Evolutionary conservation across 805 yeast genomes (phyloP), one percentile per base, ranked within the genome.

Genomic region (Starmerella ratchasimensis): DNA sequence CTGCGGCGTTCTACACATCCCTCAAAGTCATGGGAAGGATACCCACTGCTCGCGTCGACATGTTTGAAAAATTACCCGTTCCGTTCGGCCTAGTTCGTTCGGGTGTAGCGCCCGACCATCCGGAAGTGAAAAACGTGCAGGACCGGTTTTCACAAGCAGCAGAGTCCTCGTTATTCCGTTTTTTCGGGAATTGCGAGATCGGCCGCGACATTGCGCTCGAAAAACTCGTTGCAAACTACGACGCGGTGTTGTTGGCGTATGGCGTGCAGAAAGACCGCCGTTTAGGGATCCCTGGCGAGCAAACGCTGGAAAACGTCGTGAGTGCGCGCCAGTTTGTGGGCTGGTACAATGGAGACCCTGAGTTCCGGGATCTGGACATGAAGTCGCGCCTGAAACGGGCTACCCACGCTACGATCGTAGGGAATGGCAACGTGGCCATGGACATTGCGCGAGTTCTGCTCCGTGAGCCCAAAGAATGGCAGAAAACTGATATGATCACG

Each of bases 21-120:
- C 71, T 77, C 45, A 74, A 80, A 33, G 60, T 86, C 13, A 60
- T 84, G 28, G 72, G 72, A 41, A 69, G 65, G 41, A 59, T 61
- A 6, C 54, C 64, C 14, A 56, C 67, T 39, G 13, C 41, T 6
- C 25, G 28, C n/a, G 65, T 86, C 3, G 90, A 82, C 43, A 65
- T 88, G 57, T 84, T 75, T 62, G 99, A 90, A 52, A 68, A 72
- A 44, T 61, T 76, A 19, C 94, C 96, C 0, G 76, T 84, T 5
- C 98, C 98, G 0, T 88, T 69, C 61, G 99, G 99, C 0, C 65
- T 90, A 24, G 75, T 86, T 29, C 61, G 99, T 25, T 86, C 71
- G 54, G 99, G 99, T 1, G 97, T 90, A n/a, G 96, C 98, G 0
- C 99, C 99, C 2, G 99, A 90, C 59, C 96, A 90, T 58, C 94